phyloP scores from a whole-genome alignment of 495 filamentous ascomycete genomes.

The Apodospora peruviana region DNA sequence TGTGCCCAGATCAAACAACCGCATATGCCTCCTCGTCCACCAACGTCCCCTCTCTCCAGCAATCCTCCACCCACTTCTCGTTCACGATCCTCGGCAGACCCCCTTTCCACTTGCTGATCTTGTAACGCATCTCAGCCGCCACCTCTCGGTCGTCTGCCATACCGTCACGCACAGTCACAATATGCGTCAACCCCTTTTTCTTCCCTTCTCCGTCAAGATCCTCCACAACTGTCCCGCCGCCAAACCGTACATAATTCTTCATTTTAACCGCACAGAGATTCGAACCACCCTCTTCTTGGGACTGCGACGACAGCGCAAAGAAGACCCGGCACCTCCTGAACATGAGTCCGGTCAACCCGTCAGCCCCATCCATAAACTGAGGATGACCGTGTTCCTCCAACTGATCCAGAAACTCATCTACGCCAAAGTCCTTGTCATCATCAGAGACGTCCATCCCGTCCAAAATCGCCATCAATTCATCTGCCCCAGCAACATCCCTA shows the following conservation, averaged over 20 bases:
- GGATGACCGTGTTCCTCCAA: conserved; percentile 52
- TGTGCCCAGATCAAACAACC: conserved; percentile 22
- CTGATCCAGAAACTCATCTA: conserved; percentile 43
- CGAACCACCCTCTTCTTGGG: conserved; percentile 4
- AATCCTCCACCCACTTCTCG: conserved; percentile 67
- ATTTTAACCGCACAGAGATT: conserved; percentile 21
- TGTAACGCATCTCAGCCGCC: conserved; percentile 38
- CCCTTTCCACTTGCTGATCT: conserved; percentile 35
- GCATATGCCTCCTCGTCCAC: conserved; percentile 72
- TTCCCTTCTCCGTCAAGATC: conserved; percentile 37
- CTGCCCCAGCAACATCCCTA: conserved; percentile 53
- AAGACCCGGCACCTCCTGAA: conserved; percentile 59
- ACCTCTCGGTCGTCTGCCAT: conserved; percentile 25
- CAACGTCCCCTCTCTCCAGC: conserved; percentile 71
- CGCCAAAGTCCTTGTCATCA: conserved; percentile 19
- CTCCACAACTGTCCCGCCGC: conserved; percentile 48
- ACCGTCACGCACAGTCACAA: conserved; percentile 50
- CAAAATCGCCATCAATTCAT: conserved; percentile 59
- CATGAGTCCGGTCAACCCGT: conserved; percentile 54
- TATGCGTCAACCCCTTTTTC: too few relatives aligned
- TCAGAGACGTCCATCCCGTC: conserved; percentile 33
- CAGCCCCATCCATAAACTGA: conserved; percentile 27
- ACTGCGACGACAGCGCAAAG: conserved; percentile 30
- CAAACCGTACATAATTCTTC: conserved; percentile 56
- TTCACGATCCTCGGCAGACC: conserved; percentile 65